Conservation (phyloP, 2,329 filamentous ascomycete genomes). For the Leptographium galeiforme region DNA sequence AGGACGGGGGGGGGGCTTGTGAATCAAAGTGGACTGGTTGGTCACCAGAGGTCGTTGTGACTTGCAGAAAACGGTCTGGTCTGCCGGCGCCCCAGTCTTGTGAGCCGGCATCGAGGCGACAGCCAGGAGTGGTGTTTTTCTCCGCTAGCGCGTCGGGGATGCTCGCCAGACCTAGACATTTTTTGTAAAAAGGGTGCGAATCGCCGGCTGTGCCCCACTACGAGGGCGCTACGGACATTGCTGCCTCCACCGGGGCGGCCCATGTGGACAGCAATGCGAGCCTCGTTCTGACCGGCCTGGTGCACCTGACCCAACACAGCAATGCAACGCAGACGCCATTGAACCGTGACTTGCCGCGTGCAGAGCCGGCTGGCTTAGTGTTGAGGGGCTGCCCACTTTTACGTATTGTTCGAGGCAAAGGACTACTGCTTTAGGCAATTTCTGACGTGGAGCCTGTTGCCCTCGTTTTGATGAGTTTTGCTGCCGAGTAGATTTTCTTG, state of each 20-base stretch:
- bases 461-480: background rate
- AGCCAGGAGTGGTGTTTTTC: background rate
- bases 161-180: too few species aligned
- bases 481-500: background rate
- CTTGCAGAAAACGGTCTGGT: background rate
- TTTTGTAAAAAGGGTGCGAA: too few species aligned
- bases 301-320: background rate
- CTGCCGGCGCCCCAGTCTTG: background rate
- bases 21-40: background rate
- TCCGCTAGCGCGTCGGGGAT: background rate
- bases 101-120: too few species aligned
- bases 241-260: too few species aligned
- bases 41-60: background rate
- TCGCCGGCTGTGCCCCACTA: too few species aligned
- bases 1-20: too few species aligned
- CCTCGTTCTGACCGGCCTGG: background rate
- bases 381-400: background rate
- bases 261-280: background rate
- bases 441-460: background rate
- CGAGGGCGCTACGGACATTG: too few species aligned
- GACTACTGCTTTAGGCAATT: slow-evolving; percentile 6
- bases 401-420: background rate
- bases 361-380: background rate
- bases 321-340: too few species aligned
- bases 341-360: background rate